Percentiles rank a stretch among this genome's conserved stretches.
Evolutionary conservation across 2,329 filamentous ascomycete species (phyloP).

Genomic region (Botrytis elliptica): DNA sequence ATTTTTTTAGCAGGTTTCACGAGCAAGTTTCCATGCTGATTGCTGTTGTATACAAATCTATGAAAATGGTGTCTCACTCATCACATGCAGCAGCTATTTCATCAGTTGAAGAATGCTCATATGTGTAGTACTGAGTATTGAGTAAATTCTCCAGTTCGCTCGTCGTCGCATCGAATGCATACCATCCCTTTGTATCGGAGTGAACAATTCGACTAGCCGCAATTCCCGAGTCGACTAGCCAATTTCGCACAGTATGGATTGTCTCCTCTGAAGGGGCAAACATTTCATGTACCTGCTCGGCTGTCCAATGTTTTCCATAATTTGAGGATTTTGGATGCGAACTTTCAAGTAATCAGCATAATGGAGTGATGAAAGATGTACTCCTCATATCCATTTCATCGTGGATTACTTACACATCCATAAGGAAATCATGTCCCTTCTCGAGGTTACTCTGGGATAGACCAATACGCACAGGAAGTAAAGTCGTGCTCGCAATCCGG

Average conservation of each 20-base stretch:
- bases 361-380: not conserved
- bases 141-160: slow-evolving; percentile 40
- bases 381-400: not conserved
- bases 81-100: slow-evolving; percentile 40
- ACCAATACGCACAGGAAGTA: slow-evolving; percentile 47
- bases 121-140: slow-evolving; percentile 40
- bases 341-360: slow-evolving; percentile 22
- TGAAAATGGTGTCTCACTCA: slow-evolving; percentile 31
- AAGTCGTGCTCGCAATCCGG: slow-evolving; percentile 22
- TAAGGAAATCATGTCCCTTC: slow-evolving; percentile 44
- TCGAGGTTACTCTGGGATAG: slow-evolving; percentile 47
- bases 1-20: not conserved
- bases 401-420: slow-evolving; percentile 38
- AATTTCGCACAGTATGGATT: slow-evolving; percentile 38
- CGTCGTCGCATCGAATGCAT: slow-evolving; percentile 40
- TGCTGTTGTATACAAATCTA: not conserved
- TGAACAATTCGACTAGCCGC: slow-evolving; percentile 37
- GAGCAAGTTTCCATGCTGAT: not conserved
- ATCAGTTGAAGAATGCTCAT: slow-evolving; percentile 35
- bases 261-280: slow-evolving; percentile 39
- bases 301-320: slow-evolving; percentile 41
- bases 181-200: slow-evolving; percentile 39
- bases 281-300: slow-evolving; percentile 38
- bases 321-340: slow-evolving; percentile 36
- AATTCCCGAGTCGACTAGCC: slow-evolving; percentile 41